Evolutionary conservation across 805 yeast species (phyloP), one percentile per base, ranked within the genome.

Genomic region (Candida oleophila): DNA sequence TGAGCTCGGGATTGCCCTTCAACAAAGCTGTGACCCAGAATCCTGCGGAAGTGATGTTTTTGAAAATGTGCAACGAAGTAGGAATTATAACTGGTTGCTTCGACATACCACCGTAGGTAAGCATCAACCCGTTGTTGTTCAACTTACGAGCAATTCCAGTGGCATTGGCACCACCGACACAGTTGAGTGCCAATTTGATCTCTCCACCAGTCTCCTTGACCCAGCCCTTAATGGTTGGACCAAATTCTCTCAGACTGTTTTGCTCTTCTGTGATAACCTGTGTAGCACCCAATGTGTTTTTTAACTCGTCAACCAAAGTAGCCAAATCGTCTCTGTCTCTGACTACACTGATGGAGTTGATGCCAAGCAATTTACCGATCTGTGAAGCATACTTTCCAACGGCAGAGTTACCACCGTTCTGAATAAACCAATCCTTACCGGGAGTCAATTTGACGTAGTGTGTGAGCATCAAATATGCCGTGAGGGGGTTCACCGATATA

Each of bases 41-140:
- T 0, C 99, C 99, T 22, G 83, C 79, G 44, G 90, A 82, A 4
- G 86, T 82, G 46, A 94, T 67, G 60, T 91, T 87, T 66, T 92
- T 94, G 75, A 94, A 94, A 53, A 94, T 91, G 61, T 88, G 88
- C 49, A 88, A 70, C 0, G 96, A 81, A 1, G 97, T 89, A 35
- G 98, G 97, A 46, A 94, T 67, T n/a, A 81, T 78, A 9, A 94
- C 95, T 1, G 99, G 99, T 68, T 89, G 91, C 74, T 85, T 83
- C 2, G 97, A 89, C 99, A 94, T 94, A 34, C 96, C 98, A 30
- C 99, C 99, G 61, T 94, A 94, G 1, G 98, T 89, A 55, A 90
- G 80, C 74, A 94, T 71, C 41, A 83, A 77, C 1, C 94, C 96
- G 55, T 87, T 81, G 14, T 73, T 68, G 34, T 81, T 82, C 46